Conservation (phyloP, 148 eudicot genomes). For the Limonium bicolor region DNA sequence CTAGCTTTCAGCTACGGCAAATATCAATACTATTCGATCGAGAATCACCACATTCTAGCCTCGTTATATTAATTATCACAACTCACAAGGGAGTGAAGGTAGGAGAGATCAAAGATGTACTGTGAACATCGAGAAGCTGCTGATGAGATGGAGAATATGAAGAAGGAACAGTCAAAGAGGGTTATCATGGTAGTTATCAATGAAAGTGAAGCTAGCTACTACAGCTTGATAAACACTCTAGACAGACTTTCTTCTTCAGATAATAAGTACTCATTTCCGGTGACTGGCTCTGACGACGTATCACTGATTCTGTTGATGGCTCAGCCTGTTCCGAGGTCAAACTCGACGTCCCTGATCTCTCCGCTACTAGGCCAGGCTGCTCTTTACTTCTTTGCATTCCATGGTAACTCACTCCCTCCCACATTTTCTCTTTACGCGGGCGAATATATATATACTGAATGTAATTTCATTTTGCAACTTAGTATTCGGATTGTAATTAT, state of each 20-base stretch:
- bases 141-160: no score
- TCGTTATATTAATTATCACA: no score
- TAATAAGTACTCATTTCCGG: not conserved
- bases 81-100: no score
- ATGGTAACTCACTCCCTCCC: not conserved
- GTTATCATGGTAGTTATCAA: slow-evolving; percentile 49
- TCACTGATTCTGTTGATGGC: not conserved
- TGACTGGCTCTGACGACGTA: no score
- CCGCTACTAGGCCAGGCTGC: not conserved
- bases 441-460: not conserved
- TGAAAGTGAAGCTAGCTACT: slow-evolving; percentile 32
- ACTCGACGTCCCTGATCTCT: not conserved
- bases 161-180: slow-evolving; percentile 11
- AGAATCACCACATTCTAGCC: no score
- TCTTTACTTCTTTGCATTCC: not conserved
- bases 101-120: no score
- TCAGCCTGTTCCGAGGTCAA: not conserved
- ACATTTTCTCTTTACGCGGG: not conserved
- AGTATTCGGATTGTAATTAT: no score
- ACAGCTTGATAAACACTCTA: slow-evolving; percentile 35
- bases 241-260: slow-evolving; percentile 18
- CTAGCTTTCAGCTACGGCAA: no score
- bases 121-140: no score
- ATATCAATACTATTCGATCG: no score
- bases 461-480: not conserved